Evolutionary conservation across 352 stramenopile species (phyloP).

Genomic region (Phytophthora pisi): DNA sequence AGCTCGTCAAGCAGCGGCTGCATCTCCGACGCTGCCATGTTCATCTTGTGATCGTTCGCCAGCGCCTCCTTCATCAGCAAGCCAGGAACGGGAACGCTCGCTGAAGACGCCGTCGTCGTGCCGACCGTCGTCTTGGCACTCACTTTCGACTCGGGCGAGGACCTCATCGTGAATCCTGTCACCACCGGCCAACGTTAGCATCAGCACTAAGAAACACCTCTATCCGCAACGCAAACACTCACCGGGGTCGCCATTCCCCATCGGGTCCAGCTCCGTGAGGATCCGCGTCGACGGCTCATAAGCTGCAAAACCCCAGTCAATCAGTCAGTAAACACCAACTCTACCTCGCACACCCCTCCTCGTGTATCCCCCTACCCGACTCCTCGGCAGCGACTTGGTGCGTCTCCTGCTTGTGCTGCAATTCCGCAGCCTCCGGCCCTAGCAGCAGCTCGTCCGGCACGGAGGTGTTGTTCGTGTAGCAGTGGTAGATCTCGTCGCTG

Average conservation of each 20-base stretch:
- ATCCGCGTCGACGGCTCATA: conserved; percentile 38
- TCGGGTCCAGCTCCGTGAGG: conserved; percentile 33
- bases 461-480: conserved; percentile 82
- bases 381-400: conserved; percentile 25
- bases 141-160: conserved; percentile 23
- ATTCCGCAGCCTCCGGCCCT: conserved; percentile 20
- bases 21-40: conserved; percentile 63
- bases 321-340: not conserved
- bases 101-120: conserved; percentile 9
- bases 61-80: conserved; percentile 49
- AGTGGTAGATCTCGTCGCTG: conserved; percentile 79
- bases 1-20: conserved; percentile 69
- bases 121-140: conserved; percentile 17
- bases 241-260: conserved; percentile 30
- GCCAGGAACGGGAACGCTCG: conserved; percentile 18
- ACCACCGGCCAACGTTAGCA: not conserved
- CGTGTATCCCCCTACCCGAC: conserved; percentile 15
- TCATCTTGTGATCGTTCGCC: conserved; percentile 64
- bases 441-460: conserved; percentile 75
- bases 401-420: conserved; percentile 35
- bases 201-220: not conserved
- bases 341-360: not conserved
- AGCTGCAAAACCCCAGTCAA: conserved; percentile 14
- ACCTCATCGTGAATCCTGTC: conserved; percentile 23
- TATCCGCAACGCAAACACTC: not conserved